Percentiles rank a stretch among this genome's conserved stretches.
Conservation (phyloP, 257 asterid genomes). For the Plectranthus barbatus region DNA sequence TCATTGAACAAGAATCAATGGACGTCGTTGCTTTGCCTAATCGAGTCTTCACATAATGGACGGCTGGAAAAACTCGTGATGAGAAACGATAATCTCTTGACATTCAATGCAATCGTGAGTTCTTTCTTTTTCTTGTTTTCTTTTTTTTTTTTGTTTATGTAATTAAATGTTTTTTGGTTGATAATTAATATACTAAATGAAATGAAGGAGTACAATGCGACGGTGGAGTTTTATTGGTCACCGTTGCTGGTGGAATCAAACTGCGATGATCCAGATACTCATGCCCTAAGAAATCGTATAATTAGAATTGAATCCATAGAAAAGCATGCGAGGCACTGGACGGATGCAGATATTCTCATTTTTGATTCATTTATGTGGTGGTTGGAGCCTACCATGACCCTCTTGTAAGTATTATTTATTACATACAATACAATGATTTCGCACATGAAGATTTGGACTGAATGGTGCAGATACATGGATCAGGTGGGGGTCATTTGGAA, state of each 20-base stretch:
- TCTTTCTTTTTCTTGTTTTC: not conserved
- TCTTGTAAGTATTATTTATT: not conserved
- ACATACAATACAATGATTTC: too few relatives aligned
- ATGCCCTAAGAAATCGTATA: conserved; percentile 17
- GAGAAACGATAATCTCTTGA: not conserved
- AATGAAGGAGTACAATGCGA: conserved; percentile 52
- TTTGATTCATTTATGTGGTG: conserved; percentile 57
- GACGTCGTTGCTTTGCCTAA: too few relatives aligned
- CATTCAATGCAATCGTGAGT: conserved; percentile 18
- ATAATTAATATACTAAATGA: too few relatives aligned
- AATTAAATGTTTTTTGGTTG: too few relatives aligned
- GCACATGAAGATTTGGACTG: not conserved
- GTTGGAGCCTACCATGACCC: conserved; percentile 14
- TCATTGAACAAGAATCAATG: too few relatives aligned
- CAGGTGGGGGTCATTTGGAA: conserved; percentile 54
- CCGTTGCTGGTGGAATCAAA: conserved; percentile 58
- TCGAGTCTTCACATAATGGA: conserved; percentile 24
- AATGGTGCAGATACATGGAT: not conserved
- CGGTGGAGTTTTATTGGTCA: conserved; percentile 61
- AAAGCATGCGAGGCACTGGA: too few relatives aligned
- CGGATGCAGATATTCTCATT: conserved; percentile 57
- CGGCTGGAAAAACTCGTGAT: conserved; percentile 10
- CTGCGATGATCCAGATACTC: conserved; percentile 31
- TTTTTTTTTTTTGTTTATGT: too few relatives aligned
- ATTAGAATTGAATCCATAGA: conserved; percentile 34